Conservation (phyloP, 208 protist species). For the Crithidia bombi region DNA sequence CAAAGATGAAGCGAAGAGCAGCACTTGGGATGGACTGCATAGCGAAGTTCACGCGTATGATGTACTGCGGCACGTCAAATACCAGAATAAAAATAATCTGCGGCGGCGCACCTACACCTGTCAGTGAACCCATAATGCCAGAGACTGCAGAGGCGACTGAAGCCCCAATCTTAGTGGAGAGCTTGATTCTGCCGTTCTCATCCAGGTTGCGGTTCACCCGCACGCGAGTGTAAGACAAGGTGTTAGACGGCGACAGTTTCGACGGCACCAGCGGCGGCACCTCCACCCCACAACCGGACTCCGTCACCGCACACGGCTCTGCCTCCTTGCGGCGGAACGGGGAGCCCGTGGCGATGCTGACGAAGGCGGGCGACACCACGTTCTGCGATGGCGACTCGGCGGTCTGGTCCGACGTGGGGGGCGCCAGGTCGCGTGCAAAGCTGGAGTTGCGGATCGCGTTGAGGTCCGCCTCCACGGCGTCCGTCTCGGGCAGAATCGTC, state of each 20-base stretch:
- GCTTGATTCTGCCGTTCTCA: slow-evolving; percentile 40
- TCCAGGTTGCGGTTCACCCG: slow-evolving; percentile 49
- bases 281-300: slow-evolving; percentile 6
- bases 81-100: slow-evolving; percentile 55
- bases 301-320: slow-evolving; percentile 21
- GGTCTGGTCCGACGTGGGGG: slow-evolving; percentile 7
- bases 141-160: slow-evolving; percentile 27
- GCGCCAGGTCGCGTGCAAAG: not conserved
- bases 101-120: slow-evolving; percentile 41
- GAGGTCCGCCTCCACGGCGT: slow-evolving; percentile 14
- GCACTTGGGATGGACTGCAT: slow-evolving; percentile 45
- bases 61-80: slow-evolving; percentile 54
- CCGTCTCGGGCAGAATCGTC: slow-evolving; percentile 24
- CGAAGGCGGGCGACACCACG: slow-evolving; percentile 16
- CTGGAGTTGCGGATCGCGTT: slow-evolving; percentile 12
- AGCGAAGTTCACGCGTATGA: slow-evolving; percentile 46
- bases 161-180: slow-evolving; percentile 34
- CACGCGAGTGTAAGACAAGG: slow-evolving; percentile 43
- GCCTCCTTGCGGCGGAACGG: slow-evolving; percentile 38
- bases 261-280: slow-evolving; percentile 30
- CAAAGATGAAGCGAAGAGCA: slow-evolving; percentile 41
- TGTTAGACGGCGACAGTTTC: slow-evolving; percentile 38
- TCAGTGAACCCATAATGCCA: slow-evolving; percentile 49
- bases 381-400: not conserved
- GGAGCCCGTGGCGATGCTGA: slow-evolving; percentile 29